Evolutionary conservation across 2,329 filamentous ascomycete genomes (phyloP).

Genomic region (Cladorrhinum sp.): DNA sequence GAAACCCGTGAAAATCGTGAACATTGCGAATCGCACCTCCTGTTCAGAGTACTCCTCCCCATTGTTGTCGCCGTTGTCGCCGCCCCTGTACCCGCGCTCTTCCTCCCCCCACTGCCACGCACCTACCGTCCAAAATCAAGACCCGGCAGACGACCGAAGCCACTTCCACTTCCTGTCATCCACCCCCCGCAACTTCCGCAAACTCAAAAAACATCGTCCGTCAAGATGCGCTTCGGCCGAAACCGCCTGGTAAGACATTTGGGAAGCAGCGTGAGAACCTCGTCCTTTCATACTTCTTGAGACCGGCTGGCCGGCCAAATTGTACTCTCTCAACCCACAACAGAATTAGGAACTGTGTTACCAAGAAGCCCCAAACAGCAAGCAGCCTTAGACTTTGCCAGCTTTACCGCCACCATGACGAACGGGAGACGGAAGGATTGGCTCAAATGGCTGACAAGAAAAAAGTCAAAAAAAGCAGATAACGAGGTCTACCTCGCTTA

Average conservation of each 20-base stretch:
- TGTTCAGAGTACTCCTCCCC: neutral
- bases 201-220: neutral
- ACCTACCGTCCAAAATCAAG: no score
- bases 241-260: slow-evolving; percentile 27
- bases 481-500: slow-evolving; percentile 21
- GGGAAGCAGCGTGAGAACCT: slow-evolving; percentile 26
- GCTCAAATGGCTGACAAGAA: no score
- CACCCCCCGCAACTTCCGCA: no score
- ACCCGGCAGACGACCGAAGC: no score
- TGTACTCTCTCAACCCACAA: neutral
- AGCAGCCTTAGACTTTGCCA: no score
- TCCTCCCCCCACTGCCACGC: no score
- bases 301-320: neutral
- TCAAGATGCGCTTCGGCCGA: slow-evolving; percentile 25
- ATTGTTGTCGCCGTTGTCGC: neutral
- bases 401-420: neutral
- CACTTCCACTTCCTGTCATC: no score
- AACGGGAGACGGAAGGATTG: no score
- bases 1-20: neutral
- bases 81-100: no score
- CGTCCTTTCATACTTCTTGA: neutral
- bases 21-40: neutral
- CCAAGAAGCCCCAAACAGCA: no score
- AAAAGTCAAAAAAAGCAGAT: slow-evolving; percentile 15
- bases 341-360: no score